Conservation (phyloP, 805 yeast species). For the Spencermartinsiella europaea region DNA sequence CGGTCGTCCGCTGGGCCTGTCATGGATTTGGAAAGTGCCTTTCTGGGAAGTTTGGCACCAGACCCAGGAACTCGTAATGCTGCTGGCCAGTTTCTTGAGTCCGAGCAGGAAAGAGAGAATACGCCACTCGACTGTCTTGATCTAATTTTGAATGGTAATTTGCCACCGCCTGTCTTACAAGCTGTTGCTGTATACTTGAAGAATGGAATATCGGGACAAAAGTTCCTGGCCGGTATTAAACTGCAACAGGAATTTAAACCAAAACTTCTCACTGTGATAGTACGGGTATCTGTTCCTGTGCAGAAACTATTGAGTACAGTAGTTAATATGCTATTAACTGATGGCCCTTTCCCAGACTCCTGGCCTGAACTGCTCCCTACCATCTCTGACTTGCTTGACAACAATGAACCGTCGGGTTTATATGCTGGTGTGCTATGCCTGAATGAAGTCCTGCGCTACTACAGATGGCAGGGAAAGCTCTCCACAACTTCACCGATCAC, state of each 20-base stretch:
- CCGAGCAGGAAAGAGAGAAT: slow-evolving; percentile 53
- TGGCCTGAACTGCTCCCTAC: slow-evolving; percentile 13
- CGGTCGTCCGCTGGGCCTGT: not conserved
- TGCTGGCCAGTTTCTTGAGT: slow-evolving; percentile 62
- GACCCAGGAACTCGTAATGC: slow-evolving; percentile 53
- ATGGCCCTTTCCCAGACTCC: slow-evolving; percentile 7
- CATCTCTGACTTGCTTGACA: slow-evolving; percentile 2
- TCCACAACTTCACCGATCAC: slow-evolving; percentile 46
- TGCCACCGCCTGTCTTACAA: slow-evolving; percentile 46
- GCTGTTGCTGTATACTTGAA: slow-evolving; percentile 80
- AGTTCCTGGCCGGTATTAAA: slow-evolving; percentile 33
- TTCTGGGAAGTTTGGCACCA: slow-evolving; percentile 56
- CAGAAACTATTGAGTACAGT: slow-evolving; percentile 3
- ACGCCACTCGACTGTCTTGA: slow-evolving; percentile 77
- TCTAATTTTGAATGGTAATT: slow-evolving; percentile 49
- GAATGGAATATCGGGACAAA: slow-evolving; percentile 39
- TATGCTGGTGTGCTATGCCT: slow-evolving; percentile 49
- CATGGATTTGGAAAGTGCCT: slow-evolving; percentile 9
- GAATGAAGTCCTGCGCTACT: slow-evolving; percentile 57
- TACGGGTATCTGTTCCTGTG: not conserved
- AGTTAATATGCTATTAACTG: slow-evolving; percentile 3
- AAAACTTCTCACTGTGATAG: slow-evolving; percentile 5
- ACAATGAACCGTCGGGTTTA: slow-evolving; percentile 35
- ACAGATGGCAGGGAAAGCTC: slow-evolving; percentile 58
- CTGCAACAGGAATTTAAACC: slow-evolving; percentile 1